phyloP scores from a whole-genome alignment of 345 rosid species.

The Rhizophora apiculata region DNA sequence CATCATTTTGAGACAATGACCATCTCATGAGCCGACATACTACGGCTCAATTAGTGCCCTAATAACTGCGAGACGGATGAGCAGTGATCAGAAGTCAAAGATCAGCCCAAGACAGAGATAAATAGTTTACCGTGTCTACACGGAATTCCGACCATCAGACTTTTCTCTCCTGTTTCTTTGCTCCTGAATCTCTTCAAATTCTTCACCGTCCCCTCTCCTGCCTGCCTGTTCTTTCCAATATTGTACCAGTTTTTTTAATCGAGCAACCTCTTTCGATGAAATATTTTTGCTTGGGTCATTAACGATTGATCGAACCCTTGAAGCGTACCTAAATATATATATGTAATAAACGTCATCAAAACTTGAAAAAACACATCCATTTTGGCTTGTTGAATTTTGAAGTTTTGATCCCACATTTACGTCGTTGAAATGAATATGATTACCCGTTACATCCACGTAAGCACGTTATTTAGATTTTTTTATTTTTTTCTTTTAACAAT shows the following conservation, averaged over 20 bases:
- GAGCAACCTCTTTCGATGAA: constrained; percentile 77
- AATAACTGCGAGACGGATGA: no score
- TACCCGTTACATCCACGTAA: no score
- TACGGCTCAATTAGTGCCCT: no score
- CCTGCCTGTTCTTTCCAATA: constrained; percentile 96
- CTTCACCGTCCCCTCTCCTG: constrained; percentile 70
- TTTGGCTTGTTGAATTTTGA: no score
- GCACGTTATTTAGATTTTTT: no score
- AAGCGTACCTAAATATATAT: constrained; percentile 58
- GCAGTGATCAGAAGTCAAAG: no score
- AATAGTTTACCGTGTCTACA: constrained; percentile 20
- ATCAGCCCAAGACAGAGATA: no score
- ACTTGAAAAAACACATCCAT: neutral
- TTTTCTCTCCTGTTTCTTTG: constrained; percentile 45
- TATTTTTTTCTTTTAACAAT: no score
- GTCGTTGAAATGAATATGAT: no score
- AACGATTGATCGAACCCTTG: constrained; percentile 83
- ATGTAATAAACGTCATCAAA: neutral
- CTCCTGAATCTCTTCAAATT: constrained; percentile 76
- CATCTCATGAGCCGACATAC: no score
- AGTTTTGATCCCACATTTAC: no score
- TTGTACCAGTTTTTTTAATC: constrained; percentile 74
- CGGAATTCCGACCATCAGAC: constrained; percentile 53
- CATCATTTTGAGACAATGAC: no score
- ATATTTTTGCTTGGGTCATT: constrained; percentile 89